Percentiles rank a stretch among this genome's conserved stretches.
These are phyloP conservation scores for Sutorius eximius DNA, from an alignment of 1,284 basidiomycete species.

Conservation along the genomic window DNA sequence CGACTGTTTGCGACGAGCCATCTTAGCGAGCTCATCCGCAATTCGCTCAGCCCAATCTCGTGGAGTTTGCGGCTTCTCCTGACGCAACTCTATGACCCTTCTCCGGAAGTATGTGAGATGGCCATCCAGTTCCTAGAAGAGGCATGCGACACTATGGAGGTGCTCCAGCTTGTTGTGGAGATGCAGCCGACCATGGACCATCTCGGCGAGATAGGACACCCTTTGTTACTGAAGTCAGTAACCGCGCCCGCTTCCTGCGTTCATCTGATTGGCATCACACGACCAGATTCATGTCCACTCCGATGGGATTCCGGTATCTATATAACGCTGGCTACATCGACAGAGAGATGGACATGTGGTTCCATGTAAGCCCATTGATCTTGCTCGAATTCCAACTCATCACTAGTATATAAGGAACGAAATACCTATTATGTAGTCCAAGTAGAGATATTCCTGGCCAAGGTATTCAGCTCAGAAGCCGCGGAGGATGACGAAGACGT, in stretches of 20 bases:
- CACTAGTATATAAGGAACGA: slow-evolving; percentile 59
- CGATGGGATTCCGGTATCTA: slow-evolving; percentile 89
- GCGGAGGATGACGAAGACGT: slow-evolving; percentile 66
- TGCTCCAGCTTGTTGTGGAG: slow-evolving; percentile 88
- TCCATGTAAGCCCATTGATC: slow-evolving; percentile 61
- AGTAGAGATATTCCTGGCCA: slow-evolving; percentile 83
- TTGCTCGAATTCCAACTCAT: slow-evolving; percentile 8
- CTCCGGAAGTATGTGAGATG: slow-evolving; percentile 84
- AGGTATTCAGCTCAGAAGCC: slow-evolving; percentile 63
- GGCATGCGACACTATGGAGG: slow-evolving; percentile 81
- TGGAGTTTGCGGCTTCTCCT: slow-evolving; percentile 90
- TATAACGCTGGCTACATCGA: slow-evolving; percentile 92
- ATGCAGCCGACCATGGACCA: slow-evolving; percentile 96
- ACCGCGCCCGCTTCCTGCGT: not conserved
- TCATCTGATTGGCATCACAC: slow-evolving; percentile 9
- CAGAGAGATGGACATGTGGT: slow-evolving; percentile 95
- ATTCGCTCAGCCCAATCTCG: slow-evolving; percentile 60
- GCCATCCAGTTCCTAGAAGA: slow-evolving; percentile 89
- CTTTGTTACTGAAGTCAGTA: slow-evolving; percentile 79
- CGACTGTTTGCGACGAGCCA: slow-evolving; percentile 88
- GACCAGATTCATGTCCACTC: slow-evolving; percentile 89
- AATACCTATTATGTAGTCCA: slow-evolving; percentile 86
- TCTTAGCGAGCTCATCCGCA: slow-evolving; percentile 77
- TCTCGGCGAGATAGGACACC: slow-evolving; percentile 89
- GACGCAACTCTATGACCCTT: slow-evolving; percentile 94